phyloP scores from a whole-genome alignment of 1,284 basidiomycete genomes.

The Sanghuangporus sanghuang region DNA sequence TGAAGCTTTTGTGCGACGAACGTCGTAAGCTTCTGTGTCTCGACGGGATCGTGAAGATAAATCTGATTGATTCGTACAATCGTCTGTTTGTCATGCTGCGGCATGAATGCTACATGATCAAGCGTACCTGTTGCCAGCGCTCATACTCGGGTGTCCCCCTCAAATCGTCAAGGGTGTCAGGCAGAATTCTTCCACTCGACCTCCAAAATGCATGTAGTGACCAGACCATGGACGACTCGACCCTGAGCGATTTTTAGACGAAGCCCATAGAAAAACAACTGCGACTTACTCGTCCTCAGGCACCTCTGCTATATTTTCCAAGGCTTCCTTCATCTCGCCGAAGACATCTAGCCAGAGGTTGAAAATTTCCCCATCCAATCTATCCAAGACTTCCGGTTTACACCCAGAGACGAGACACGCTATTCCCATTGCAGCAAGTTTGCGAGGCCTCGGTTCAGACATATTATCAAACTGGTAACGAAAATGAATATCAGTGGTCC shows the following conservation, averaged over 20 bases:
- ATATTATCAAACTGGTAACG: constrained; percentile 75
- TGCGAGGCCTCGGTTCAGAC: constrained; percentile 71
- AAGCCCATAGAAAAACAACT: not conserved
- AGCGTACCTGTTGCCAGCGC: constrained; percentile 58
- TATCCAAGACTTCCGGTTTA: constrained; percentile 61
- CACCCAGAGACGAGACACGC: constrained; percentile 68
- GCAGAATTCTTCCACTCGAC: constrained; percentile 30
- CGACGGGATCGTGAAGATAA: constrained; percentile 64
- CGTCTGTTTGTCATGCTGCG: not conserved
- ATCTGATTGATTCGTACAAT: constrained; percentile 35
- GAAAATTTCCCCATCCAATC: constrained; percentile 70
- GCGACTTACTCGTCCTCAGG: constrained; percentile 31
- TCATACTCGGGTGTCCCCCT: constrained; percentile 65
- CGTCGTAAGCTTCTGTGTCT: constrained; percentile 51
- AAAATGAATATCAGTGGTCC: not conserved
- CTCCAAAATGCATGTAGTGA: constrained; percentile 63
- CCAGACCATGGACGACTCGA: constrained; percentile 14
- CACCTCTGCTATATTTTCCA: constrained; percentile 34
- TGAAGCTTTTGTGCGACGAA: constrained; percentile 54
- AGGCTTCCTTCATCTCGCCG: constrained; percentile 76
- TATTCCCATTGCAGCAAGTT: constrained; percentile 69
- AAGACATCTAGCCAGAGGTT: constrained; percentile 91
- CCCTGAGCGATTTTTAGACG: not conserved
- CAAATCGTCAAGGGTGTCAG: constrained; percentile 40
- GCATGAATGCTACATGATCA: constrained; percentile 10